Base-by-base conservation (phyloP, 2,329 filamentous ascomycete species). In the Drechslerella dactyloides region DNA sequence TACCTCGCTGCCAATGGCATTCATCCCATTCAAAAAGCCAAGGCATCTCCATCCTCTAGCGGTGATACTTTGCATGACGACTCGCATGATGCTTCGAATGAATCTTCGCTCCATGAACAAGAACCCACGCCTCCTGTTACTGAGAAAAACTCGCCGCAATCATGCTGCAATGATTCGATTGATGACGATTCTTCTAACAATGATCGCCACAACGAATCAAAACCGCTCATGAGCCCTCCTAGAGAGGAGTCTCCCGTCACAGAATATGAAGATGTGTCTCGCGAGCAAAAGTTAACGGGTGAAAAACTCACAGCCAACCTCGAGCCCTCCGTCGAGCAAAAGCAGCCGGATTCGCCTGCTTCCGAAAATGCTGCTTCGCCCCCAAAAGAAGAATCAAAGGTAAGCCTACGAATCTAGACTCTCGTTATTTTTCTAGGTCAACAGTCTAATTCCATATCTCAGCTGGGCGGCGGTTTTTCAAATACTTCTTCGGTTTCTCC, bases 401-500 rank as follows among this genome's bases (percentile, higher is more conserved):
- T 62, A 69, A 33, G 11, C 15, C 30, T 53, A 5, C 50, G 13
- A 15, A 11, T 21, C 23, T 8, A 10, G 17, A 53, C 5, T n/a
- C 10, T 23, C 21, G 11, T 23, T 23, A 27, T 21, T 2, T 21
- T 4, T 51, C 40, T 11, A 11, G 44, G 17, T 33, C 19, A 35
- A 37, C n/a, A 15, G 13, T 23, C 15, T 24, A 37, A 63, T 17
- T 13, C 52, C 7, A 37, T 40, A 30, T 30, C 44, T 15, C 46
- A 63, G 33, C 24, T 55, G 23, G 37, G 37, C 40, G 42, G 66
- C 24, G 66, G 68, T n/a, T 72, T 72, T 44, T 72, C 68, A 1
- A 72, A 72, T 19, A 65, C 68, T 13, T 72, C 68, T 8, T 2
- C 68, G 6, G 50, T 65, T 17, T 65, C 60, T n/a, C 68, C 68